These are phyloP conservation scores for Leccinum imitatum DNA, from an alignment of 768 basidiomycete species.

Conservation along the genomic window DNA sequence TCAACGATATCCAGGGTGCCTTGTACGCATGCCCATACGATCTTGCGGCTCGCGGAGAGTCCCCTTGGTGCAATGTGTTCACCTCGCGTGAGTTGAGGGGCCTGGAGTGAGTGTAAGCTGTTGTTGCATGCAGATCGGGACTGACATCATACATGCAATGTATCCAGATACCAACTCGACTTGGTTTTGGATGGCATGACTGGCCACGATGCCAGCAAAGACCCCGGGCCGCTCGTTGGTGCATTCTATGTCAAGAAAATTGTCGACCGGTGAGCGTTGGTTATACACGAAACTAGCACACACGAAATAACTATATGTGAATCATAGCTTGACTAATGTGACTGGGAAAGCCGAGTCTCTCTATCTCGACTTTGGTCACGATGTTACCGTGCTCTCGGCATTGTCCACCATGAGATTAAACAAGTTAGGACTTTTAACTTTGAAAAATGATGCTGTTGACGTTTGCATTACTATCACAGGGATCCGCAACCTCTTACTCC, in stretches of 20 bases:
- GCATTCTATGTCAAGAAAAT: slow-evolving; percentile 39
- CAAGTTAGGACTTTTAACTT: slow-evolving; percentile 24
- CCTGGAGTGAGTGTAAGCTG: slow-evolving; percentile 34
- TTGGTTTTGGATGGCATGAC: slow-evolving; percentile 33
- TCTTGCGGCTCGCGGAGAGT: slow-evolving; percentile 33
- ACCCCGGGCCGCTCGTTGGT: slow-evolving; percentile 36
- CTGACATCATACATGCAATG: not conserved
- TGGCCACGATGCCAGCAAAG: slow-evolving; percentile 30
- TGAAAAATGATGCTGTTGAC: not conserved
- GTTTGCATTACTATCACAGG: slow-evolving; percentile 16
- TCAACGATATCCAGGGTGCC: slow-evolving; percentile 36
- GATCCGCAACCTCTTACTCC: slow-evolving; percentile 34
- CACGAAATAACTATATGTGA: not conserved
- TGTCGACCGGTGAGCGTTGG: slow-evolving; percentile 33
- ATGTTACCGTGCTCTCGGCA: slow-evolving; percentile 37
- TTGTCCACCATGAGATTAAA: slow-evolving; percentile 39
- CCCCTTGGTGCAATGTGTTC: slow-evolving; percentile 45
- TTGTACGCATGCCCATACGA: slow-evolving; percentile 44
- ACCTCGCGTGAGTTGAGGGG: slow-evolving; percentile 30
- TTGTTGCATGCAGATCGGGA: not conserved
- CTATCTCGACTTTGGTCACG: slow-evolving; percentile 44
- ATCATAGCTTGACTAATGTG: slow-evolving; percentile 33
- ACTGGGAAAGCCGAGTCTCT: slow-evolving; percentile 31
- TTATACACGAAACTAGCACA: not conserved
- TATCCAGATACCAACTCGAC: slow-evolving; percentile 38